Conservation (phyloP, 495 filamentous ascomycete species). For the Tuber umbilicatum region DNA sequence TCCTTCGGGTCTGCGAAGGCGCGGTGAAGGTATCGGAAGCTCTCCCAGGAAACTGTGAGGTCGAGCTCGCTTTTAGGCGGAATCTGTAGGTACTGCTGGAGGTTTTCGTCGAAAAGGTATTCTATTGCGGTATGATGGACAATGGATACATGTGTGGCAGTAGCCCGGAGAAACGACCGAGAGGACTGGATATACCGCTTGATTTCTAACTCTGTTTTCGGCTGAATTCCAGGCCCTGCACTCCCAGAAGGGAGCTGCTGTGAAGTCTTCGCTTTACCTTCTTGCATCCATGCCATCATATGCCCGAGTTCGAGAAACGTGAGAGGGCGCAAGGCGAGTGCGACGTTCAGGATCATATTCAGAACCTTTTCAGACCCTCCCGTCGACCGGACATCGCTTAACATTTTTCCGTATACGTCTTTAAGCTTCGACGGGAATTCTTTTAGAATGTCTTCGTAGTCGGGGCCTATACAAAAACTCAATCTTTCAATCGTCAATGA, state of each 20-base stretch:
- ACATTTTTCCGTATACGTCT: background rate
- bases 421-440: background rate
- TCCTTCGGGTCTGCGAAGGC: background rate
- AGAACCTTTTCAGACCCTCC: background rate
- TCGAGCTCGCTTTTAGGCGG: background rate
- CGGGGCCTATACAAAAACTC: background rate
- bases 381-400: background rate
- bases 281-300: background rate
- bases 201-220: background rate
- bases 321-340: background rate
- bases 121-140: background rate
- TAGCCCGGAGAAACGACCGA: background rate
- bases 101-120: background rate
- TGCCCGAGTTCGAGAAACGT: background rate
- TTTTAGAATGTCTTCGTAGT: background rate
- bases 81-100: background rate
- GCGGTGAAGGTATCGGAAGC: background rate
- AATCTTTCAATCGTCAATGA: background rate
- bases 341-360: background rate
- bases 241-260: background rate
- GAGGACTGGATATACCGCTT: background rate
- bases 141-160: background rate
- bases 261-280: background rate
- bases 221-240: accelerated
- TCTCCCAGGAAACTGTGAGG: background rate